These are phyloP conservation scores for Rhododendron ferrugineum DNA, from an alignment of 148 eudicot genomes.

Conservation along the genomic window DNA sequence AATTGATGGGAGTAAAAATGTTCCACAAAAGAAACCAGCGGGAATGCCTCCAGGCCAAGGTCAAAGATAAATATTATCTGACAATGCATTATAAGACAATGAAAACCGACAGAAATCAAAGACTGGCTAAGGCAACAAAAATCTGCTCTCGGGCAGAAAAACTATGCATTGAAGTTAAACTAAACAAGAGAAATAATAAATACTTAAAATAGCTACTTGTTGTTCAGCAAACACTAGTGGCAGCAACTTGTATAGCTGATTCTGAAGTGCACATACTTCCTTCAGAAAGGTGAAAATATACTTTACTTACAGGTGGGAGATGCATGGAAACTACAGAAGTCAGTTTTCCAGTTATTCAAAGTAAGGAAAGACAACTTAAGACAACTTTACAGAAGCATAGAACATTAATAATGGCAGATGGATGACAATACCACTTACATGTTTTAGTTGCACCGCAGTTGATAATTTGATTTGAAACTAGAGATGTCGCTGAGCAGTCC, in stretches of 20 bases:
- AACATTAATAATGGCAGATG: neutral
- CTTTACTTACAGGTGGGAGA: neutral
- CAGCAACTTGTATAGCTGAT: neutral
- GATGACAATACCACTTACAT: constrained; percentile 49
- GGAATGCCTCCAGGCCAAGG: neutral
- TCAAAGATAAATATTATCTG: neutral
- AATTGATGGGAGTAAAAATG: neutral
- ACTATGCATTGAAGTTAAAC: neutral
- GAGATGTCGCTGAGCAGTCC: constrained; percentile 60
- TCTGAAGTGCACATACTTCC: neutral
- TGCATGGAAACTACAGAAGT: constrained; percentile 2
- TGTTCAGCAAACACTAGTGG: neutral
- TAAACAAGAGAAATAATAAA: neutral
- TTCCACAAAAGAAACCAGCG: neutral
- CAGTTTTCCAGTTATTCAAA: constrained; percentile 5
- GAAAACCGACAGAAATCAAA: neutral
- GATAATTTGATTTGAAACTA: constrained; percentile 70
- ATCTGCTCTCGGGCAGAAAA: neutral
- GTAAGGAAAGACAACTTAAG: neutral
- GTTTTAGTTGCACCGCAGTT: constrained; percentile 56
- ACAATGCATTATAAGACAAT: neutral
- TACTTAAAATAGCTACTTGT: neutral
- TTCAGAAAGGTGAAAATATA: neutral
- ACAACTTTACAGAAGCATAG: constrained; percentile 5
- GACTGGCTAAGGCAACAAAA: neutral